Evolutionary conservation across 257 asterid genomes (phyloP), one percentile per base, ranked within the genome.

Genomic region (Salvia splendens): DNA sequence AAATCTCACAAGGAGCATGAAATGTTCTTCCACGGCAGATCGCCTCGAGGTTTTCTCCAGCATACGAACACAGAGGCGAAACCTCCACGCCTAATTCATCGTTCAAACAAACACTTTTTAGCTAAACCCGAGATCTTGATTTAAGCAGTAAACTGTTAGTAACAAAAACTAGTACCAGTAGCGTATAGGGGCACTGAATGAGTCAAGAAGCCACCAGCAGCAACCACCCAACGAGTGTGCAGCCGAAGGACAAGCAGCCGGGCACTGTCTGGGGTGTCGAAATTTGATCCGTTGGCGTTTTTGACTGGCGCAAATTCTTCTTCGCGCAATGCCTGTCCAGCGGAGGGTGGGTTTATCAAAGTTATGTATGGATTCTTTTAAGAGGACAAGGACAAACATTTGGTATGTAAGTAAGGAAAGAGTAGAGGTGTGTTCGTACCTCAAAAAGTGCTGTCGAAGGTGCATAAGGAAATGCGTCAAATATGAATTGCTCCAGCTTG

Each of bases 261-360:
- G 68, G 96, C 96, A 79, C 96, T 93, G 72, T 93, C 99, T 50
- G 97, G 99, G 38, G 99, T 90, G 80, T 93, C 99, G 66, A 70
- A 86, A 68, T 93, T 86, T 68, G 99, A 79, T 50, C 99, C 99
- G 17, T 88, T 88, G 52, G 91, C 95, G 75, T 90, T 93, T 78
- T 93, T 93, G 3, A 93, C 97, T 0, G 99, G 99, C 40, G 99
- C 99, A 78, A 88, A 93, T 81, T 93, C 99, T 80, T 93, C 99
- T 74, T 93, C 97, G 10, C 97, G 90, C 64, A 84, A 55, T 32
- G 86, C 95, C 97, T 93, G 40, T 60, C 30, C 20, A 49, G 12
- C 5, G 16, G 61, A 54, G 15, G 61, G 0, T 20, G 24, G 24
- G 0, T 54, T 20, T 30, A 30, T 54, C 40, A 64, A 16, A 16